Evolutionary conservation across 2,329 filamentous ascomycete species (phyloP), one percentile per base, ranked within the genome.

Genomic region (Lasiodiplodia sp.): DNA sequence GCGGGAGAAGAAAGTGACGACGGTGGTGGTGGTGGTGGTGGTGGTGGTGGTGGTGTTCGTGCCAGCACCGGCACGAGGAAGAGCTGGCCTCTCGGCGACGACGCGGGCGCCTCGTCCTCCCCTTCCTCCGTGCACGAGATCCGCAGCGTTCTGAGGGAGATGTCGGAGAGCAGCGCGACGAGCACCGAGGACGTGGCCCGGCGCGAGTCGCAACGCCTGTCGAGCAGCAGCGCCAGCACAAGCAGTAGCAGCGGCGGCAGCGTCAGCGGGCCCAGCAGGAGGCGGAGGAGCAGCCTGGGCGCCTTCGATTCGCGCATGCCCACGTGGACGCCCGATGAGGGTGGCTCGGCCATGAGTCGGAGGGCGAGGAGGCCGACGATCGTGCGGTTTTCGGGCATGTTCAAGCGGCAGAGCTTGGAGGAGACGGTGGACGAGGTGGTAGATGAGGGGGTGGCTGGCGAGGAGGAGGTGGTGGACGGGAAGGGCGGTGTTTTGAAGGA

Each of bases 361-460:
- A 11, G 53, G 18, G 7, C 18, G 52, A 57, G 38, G 53, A 67
- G 64, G 53, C 64, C 64, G 38, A 57, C 52, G 8, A 67, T 67
- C 10, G 64, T 67, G 25, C 21, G 53, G 64, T 67, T 67, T 8
- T 63, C 58, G 64, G 53, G 52, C 16, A 58, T 51, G 38, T 38
- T 67, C 25, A 67, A 67, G 25, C 25, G 64, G n/a, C 38, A 67
- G 53, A 58, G 53, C 12, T 14, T 67, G 38, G 40, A 57, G 18
- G 64, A 67, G 11, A 58, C 40, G 25, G 64, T 67, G n/a, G 64
- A 67, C 7, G 64, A 67, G 52, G 53, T 14, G 11, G 25, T 49
- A 18, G 58, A 63, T 16, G 58, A 63, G 25, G 58, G 40, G 10
- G 18, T 2, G 18, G 40, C 25, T 8, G 57, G 4, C 7, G 58